Evolutionary conservation across 2,329 filamentous ascomycete species (phyloP), one percentile per base, ranked within the genome.

Genomic region (Xylaria digitata): DNA sequence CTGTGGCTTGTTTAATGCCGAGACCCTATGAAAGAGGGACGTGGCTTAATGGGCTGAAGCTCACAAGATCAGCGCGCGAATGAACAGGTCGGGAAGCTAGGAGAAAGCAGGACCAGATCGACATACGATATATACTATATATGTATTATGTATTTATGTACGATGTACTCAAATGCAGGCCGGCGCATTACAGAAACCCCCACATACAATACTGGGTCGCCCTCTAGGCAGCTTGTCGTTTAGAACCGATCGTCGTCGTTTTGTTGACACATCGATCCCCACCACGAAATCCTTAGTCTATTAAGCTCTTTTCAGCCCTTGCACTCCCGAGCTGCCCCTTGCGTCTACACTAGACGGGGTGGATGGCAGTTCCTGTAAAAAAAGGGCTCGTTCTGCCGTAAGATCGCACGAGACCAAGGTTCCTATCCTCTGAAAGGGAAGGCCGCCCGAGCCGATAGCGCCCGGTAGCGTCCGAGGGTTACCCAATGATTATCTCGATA

Each of bases 401-500:
- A 30, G 9, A 42, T 56, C 60, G 37, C 32, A 49, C 21, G 60
- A 62, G 43, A 56, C 45, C 11, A 48, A 45, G 50, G 45, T n/a
- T 15, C 30, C 13, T 5, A 30, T 26, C 6, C 32, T 32, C 52
- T 7, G 8, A 50, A 62, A 40, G 11, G 43, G 52, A 37, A 62
- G 55, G 42, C 30, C 30, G 49, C 19, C 11, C 19, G 42, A 56
- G 19, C 43, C 32, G 23, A 43, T 55, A 62, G 53, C 52, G 43
- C 34, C 60, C 43, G 60, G 23, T 21, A 23, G 34, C n/a, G 23
- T 60, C 57, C 57, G 45, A 50, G 23, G 6, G 52, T 26, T 40
- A 37, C 45, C 43, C 50, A 40, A 37, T 21, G 52, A 62, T 62
- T 56, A 62, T 62, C 60, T 62, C 8, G 60, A 62, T 62, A 42